Conservation (phyloP, 805 yeast genomes). For the Lachancea kluyveri region DNA sequence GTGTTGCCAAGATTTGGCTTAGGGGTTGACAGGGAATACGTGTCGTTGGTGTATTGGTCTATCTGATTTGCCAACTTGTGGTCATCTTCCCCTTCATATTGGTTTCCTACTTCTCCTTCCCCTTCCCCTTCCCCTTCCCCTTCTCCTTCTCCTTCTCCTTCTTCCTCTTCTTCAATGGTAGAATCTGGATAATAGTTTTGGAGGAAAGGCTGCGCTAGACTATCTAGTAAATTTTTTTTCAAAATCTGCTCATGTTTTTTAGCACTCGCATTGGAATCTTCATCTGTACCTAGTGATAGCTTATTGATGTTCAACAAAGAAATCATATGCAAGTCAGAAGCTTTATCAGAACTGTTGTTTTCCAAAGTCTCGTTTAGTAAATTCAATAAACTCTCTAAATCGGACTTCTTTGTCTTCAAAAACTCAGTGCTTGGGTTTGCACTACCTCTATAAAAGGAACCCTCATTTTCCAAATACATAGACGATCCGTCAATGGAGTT, state of each 20-base stretch:
- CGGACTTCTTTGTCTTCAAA: slow-evolving; percentile 21
- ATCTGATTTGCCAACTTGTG: no score
- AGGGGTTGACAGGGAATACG: slow-evolving; percentile 4
- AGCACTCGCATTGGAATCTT: slow-evolving; percentile 6
- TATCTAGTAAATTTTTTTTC: slow-evolving; percentile 24
- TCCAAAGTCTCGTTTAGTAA: slow-evolving; percentile 29
- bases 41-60: slow-evolving; percentile 4
- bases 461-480: neutral
- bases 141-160: slow-evolving; percentile 33
- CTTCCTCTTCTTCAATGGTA: slow-evolving; percentile 14
- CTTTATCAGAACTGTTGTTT: slow-evolving; percentile 24
- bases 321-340: slow-evolving; percentile 28
- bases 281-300: slow-evolving; percentile 19
- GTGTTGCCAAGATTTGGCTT: slow-evolving; percentile 4
- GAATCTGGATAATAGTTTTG: slow-evolving; percentile 21
- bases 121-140: no score
- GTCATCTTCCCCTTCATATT: slow-evolving; percentile 7
- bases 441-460: slow-evolving; percentile 7
- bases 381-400: slow-evolving; percentile 24
- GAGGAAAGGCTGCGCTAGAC: slow-evolving; percentile 32
- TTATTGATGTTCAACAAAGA: slow-evolving; percentile 29
- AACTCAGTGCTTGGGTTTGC: slow-evolving; percentile 10
- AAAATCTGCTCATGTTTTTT: slow-evolving; percentile 13
- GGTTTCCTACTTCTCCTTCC: slow-evolving; percentile 9
- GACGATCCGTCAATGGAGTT: neutral